Conservation (phyloP, 257 asterid species). For the Lithospermum erythrorhizon region DNA sequence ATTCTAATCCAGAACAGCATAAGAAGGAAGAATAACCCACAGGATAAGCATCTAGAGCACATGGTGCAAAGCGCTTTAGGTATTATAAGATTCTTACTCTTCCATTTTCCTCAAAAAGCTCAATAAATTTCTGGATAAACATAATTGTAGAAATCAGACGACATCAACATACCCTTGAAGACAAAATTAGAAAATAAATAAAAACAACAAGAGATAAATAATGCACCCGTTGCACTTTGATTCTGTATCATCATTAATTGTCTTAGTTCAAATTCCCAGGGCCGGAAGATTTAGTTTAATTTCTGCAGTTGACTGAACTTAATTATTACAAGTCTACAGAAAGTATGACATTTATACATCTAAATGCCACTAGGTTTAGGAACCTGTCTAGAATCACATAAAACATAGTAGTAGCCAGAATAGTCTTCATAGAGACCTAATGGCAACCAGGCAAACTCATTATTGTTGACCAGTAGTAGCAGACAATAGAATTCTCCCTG, state of each 20-base stretch:
- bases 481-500: background rate
- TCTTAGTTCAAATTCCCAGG: too few relatives aligned
- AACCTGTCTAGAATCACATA: background rate
- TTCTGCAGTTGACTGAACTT: background rate
- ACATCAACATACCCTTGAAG: background rate
- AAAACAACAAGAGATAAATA: background rate
- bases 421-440: background rate
- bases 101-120: slow-evolving; percentile 81
- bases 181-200: background rate
- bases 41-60: slow-evolving; percentile 96
- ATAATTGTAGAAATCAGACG: background rate
- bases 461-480: background rate
- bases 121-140: slow-evolving; percentile 64
- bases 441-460: background rate
- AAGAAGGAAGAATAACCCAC: slow-evolving; percentile 25
- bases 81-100: too few relatives aligned
- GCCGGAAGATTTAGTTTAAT: too few relatives aligned
- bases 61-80: slow-evolving; percentile 82
- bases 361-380: background rate
- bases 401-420: background rate
- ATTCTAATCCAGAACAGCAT: slow-evolving; percentile 1
- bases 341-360: background rate
- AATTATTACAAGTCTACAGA: background rate
- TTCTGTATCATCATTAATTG: too few relatives aligned
- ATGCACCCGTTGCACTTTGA: too few relatives aligned